Percentiles rank a stretch among this genome's conserved stretches.
These are phyloP conservation scores for Paramecium caudatum DNA, from an alignment of 73 alveolate genomes.

Conservation along the genomic window DNA sequence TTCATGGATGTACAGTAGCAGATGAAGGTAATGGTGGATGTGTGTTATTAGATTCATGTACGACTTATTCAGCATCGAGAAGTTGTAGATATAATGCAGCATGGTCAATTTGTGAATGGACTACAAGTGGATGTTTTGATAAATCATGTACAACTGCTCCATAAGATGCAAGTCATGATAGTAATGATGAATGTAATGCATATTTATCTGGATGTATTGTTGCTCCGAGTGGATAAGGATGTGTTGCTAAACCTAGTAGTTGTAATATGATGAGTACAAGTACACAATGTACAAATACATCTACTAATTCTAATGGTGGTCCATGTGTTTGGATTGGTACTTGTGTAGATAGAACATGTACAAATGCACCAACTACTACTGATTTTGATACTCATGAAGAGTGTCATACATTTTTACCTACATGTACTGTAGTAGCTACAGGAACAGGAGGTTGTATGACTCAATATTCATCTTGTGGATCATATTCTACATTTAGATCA, in stretches of 20 bases:
- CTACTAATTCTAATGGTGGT: conserved; percentile 42
- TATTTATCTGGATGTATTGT: conserved; percentile 42
- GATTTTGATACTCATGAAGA: conserved; percentile 33
- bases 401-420: conserved; percentile 3
- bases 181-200: conserved; percentile 9
- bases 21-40: conserved; percentile 58
- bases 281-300: neutral
- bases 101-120: conserved; percentile 12
- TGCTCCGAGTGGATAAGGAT: conserved; percentile 53
- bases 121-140: conserved; percentile 38
- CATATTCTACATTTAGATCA: conserved; percentile 9
- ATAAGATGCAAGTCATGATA: neutral
- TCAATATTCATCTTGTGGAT: neutral
- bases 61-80: conserved; percentile 33
- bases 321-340: conserved; percentile 56
- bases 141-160: conserved; percentile 54
- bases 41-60: neutral
- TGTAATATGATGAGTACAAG: conserved; percentile 17
- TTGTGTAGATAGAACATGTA: conserved; percentile 57
- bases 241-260: conserved; percentile 26
- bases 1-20: conserved; percentile 38
- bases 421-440: conserved; percentile 34
- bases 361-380: conserved; percentile 35
- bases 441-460: conserved; percentile 58
- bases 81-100: conserved; percentile 7